Conservation (phyloP, 352 stramenopile species). For the Stramenopiles sp. region DNA sequence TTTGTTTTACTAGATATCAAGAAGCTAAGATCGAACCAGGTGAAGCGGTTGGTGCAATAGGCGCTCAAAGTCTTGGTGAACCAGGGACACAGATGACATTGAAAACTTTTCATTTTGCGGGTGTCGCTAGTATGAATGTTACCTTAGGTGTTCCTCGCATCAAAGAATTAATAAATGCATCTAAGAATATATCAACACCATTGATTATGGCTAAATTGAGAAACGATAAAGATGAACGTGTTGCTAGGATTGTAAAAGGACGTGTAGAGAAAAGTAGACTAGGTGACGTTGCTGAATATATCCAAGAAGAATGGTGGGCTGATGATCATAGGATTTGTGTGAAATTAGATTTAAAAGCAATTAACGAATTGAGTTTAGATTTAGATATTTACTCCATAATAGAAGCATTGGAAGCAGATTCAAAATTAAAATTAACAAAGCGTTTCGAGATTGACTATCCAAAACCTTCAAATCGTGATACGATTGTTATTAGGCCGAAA, state of each 20-base stretch:
- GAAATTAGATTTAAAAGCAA: slow-evolving; percentile 84
- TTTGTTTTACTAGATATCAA: slow-evolving; percentile 56
- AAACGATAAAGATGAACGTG: slow-evolving; percentile 82
- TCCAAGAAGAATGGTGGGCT: slow-evolving; percentile 89
- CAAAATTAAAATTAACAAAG: neutral
- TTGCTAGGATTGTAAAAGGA: slow-evolving; percentile 91
- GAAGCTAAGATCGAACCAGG: slow-evolving; percentile 70
- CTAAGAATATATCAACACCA: slow-evolving; percentile 92
- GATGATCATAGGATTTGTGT: slow-evolving; percentile 85
- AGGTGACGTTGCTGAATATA: slow-evolving; percentile 77
- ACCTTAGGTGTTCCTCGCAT: slow-evolving; percentile 96
- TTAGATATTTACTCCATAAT: slow-evolving; percentile 9
- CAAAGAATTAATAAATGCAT: slow-evolving; percentile 86
- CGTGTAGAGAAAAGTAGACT: slow-evolving; percentile 97
- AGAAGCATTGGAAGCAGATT: neutral
- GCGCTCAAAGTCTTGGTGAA: slow-evolving; percentile 89
- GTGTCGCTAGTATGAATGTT: slow-evolving; percentile 98
- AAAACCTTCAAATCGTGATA: neutral
- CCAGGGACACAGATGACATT: slow-evolving; percentile 82
- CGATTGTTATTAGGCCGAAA: neutral
- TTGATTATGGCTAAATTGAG: slow-evolving; percentile 96
- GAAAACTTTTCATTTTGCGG: slow-evolving; percentile 98
- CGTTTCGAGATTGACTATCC: neutral
- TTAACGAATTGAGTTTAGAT: slow-evolving; percentile 73
- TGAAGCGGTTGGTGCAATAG: slow-evolving; percentile 87